phyloP scores from a whole-genome alignment of 768 basidiomycete genomes.

The Pleurotus sapidus region DNA sequence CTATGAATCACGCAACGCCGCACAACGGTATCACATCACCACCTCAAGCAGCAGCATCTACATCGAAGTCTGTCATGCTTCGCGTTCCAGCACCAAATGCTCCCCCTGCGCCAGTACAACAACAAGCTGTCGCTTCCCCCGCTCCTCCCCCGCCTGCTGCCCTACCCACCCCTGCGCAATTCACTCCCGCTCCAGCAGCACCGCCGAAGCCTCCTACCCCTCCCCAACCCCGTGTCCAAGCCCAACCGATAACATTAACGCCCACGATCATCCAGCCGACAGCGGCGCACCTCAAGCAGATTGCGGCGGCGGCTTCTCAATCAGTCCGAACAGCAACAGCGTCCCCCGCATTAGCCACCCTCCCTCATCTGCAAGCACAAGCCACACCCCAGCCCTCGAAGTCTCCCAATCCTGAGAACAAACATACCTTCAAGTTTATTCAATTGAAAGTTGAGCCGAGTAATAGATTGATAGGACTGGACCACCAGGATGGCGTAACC shows the following conservation, averaged over 20 bases:
- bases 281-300: neutral
- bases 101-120: constrained; percentile 17
- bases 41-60: constrained; percentile 15
- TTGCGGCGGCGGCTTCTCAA: neutral
- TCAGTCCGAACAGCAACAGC: neutral
- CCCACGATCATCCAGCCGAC: neutral
- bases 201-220: constrained; percentile 34
- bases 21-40: constrained; percentile 15
- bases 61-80: constrained; percentile 22
- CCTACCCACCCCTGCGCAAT: constrained; percentile 18
- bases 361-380: neutral
- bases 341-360: neutral
- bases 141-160: constrained; percentile 15
- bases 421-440: constrained; percentile 47
- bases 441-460: constrained; percentile 55
- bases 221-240: constrained; percentile 28
- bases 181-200: constrained; percentile 18
- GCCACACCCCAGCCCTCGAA: neutral
- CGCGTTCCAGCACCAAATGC: constrained; percentile 30
- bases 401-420: constrained; percentile 16
- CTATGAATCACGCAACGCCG: constrained; percentile 28
- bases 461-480: constrained; percentile 55
- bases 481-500: constrained; percentile 69
- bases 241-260: neutral
- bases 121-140: constrained; percentile 26